Evolutionary conservation across 2,329 filamentous ascomycete species (phyloP).

Genomic region (Cladosporium sp.): DNA sequence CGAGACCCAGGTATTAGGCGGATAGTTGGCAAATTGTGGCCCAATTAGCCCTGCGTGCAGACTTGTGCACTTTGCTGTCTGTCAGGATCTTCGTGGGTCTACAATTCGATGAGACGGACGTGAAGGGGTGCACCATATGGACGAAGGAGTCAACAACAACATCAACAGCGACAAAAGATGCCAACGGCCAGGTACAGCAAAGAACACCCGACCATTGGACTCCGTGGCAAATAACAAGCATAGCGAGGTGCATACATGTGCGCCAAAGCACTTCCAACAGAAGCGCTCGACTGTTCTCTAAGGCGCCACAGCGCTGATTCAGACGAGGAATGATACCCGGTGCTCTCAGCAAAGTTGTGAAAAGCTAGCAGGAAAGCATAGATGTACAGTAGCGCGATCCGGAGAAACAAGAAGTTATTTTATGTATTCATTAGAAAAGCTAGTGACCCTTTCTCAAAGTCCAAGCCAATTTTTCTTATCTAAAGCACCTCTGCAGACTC

Average conservation of each 20-base stretch:
- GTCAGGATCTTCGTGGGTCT: background rate
- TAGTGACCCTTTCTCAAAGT: background rate
- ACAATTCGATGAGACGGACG: background rate
- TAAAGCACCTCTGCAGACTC: background rate
- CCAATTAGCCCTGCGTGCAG: background rate
- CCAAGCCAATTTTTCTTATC: background rate
- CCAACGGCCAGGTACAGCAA: background rate
- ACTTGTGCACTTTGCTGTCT: background rate
- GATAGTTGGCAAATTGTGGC: background rate
- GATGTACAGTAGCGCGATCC: background rate
- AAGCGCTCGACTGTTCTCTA: background rate
- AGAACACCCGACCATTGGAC: background rate
- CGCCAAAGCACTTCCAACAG: background rate
- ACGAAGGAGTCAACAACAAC: background rate
- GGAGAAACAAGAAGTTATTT: background rate
- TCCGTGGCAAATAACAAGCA: background rate
- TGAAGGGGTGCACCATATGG: background rate
- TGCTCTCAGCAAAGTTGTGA: background rate
- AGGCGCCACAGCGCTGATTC: background rate
- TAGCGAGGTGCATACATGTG: background rate
- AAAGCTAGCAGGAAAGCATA: background rate
- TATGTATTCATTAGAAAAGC: background rate
- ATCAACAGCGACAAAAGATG: background rate
- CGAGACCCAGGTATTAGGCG: slow-evolving; percentile 66
- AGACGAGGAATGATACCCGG: slow-evolving; percentile 9